Evolutionary conservation across 2,329 filamentous ascomycete species (phyloP).

Genomic region (Basipetospora chlamydospora): DNA sequence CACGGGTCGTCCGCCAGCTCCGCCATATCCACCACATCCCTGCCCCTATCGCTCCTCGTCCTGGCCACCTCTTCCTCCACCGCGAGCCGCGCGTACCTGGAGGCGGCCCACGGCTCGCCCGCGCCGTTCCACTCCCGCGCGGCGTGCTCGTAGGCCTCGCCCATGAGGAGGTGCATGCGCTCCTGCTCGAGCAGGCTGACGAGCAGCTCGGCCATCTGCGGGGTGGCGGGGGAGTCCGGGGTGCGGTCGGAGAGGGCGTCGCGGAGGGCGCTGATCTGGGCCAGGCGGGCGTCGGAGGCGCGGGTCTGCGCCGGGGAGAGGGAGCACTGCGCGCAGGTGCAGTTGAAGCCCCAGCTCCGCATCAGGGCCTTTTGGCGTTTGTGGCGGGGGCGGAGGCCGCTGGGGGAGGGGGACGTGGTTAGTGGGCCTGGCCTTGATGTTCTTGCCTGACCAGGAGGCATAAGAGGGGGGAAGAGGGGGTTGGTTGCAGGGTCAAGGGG

Average conservation of each 20-base stretch:
- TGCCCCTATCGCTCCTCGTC: conserved; percentile 2
- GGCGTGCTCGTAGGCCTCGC: conserved; percentile 22
- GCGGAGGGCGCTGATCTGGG: conserved; percentile 17
- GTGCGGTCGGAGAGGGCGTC: neutral
- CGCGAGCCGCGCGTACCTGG: conserved; percentile 21
- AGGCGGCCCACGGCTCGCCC: conserved; percentile 23
- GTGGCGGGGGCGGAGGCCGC: conserved; percentile 12
- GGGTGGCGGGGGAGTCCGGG: conserved; percentile 9
- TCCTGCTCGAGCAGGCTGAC: conserved; percentile 25
- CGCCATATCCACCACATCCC: conserved; percentile 1
- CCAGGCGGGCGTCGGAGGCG: conserved; percentile 23
- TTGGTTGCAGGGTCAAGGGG: neutral
- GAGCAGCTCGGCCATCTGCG: conserved; percentile 23
- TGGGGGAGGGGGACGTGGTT: conserved; percentile 7
- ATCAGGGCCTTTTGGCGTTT: conserved; percentile 17
- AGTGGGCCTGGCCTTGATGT: neutral
- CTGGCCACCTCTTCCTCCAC: conserved; percentile 19
- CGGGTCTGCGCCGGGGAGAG: conserved; percentile 11
- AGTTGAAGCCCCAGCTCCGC: conserved; percentile 24
- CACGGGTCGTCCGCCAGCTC: conserved; percentile 1
- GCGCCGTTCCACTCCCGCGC: conserved; percentile 23
- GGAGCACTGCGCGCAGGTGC: conserved; percentile 23
- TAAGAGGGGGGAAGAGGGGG: neutral
- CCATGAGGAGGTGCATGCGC: conserved; percentile 17
- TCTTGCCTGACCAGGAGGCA: too few species aligned